Conservation (phyloP, 768 basidiomycete species). For the Termitomyces sp. region DNA sequence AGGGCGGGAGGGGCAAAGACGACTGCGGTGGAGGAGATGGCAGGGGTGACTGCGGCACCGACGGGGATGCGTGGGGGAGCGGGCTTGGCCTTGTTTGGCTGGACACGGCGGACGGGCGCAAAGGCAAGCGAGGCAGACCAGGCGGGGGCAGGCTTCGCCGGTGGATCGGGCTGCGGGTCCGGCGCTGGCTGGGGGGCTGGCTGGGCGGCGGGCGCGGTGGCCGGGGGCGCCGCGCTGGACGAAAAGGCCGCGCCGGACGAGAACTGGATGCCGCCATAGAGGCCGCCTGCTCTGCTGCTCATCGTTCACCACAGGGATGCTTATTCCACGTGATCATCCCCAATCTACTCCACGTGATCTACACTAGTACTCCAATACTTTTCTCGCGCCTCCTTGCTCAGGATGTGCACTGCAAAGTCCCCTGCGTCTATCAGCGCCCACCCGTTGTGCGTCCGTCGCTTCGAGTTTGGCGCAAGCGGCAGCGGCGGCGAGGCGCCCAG, state of each 20-base stretch:
- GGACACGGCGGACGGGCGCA: constrained; percentile 69
- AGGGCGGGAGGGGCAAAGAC: constrained; percentile 66
- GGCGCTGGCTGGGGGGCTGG: constrained; percentile 19
- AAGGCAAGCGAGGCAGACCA: constrained; percentile 91
- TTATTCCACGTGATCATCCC: constrained; percentile 24
- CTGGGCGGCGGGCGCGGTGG: constrained; percentile 17
- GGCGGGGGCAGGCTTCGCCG: constrained; percentile 48
- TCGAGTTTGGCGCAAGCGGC: constrained; percentile 56
- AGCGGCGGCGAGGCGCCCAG: constrained; percentile 52
- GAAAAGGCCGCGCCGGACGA: constrained; percentile 59
- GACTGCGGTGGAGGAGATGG: constrained; percentile 45
- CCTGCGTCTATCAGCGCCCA: constrained; percentile 87
- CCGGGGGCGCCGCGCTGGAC: constrained; percentile 25
- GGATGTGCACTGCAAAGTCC: constrained; percentile 71
- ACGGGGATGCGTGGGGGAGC: constrained; percentile 48
- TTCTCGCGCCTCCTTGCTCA: constrained; percentile 59
- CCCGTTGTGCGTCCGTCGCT: constrained; percentile 55
- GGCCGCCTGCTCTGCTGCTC: constrained; percentile 76
- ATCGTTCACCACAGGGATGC: constrained; percentile 27
- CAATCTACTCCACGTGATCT: constrained; percentile 11
- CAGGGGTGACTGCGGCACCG: constrained; percentile 51
- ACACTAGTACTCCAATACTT: constrained; percentile 61
- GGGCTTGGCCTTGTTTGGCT: constrained; percentile 53
- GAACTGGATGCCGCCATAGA: constrained; percentile 86
- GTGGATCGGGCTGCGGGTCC: constrained; percentile 16